Conservation (phyloP, 2,329 filamentous ascomycete species). For the Hyphodiscus sp. region DNA sequence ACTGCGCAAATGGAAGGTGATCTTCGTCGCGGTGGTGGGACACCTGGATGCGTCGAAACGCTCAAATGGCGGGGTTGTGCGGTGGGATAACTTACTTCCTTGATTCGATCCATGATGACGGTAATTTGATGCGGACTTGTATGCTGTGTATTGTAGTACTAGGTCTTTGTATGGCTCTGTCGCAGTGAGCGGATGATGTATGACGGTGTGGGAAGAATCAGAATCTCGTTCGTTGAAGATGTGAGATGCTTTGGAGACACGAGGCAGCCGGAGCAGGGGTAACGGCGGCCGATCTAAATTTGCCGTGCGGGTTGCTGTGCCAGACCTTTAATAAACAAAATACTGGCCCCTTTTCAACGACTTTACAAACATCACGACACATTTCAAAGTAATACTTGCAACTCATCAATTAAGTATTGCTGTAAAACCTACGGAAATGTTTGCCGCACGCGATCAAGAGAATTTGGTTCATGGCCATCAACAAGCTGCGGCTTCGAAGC, state of each 20-base stretch:
- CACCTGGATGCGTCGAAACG: neutral
- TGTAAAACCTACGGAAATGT: slow-evolving; percentile 46
- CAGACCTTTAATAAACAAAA: slow-evolving; percentile 7
- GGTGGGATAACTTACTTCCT: slow-evolving; percentile 60
- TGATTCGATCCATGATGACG: slow-evolving; percentile 75
- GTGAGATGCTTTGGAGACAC: neutral
- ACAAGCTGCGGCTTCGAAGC: slow-evolving; percentile 63
- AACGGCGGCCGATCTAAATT: neutral
- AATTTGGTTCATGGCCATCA: slow-evolving; percentile 76
- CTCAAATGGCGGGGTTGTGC: slow-evolving; percentile 29
- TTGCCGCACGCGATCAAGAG: slow-evolving; percentile 78
- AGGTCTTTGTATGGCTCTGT: slow-evolving; percentile 4
- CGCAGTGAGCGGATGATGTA: neutral
- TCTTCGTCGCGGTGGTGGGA: neutral
- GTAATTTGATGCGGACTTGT: slow-evolving; percentile 3
- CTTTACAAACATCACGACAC: neutral
- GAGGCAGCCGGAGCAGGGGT: slow-evolving; percentile 9
- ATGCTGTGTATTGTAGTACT: neutral
- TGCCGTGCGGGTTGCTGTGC: slow-evolving; percentile 9
- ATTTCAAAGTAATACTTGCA: slow-evolving; percentile 2
- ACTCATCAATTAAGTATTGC: neutral
- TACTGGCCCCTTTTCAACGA: neutral
- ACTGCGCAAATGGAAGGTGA: neutral
- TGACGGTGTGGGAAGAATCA: slow-evolving; percentile 1
- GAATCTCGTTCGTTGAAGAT: slow-evolving; percentile 3